Conservation (phyloP, 1,284 basidiomycete genomes). For the Rhodotorula sp. region DNA sequence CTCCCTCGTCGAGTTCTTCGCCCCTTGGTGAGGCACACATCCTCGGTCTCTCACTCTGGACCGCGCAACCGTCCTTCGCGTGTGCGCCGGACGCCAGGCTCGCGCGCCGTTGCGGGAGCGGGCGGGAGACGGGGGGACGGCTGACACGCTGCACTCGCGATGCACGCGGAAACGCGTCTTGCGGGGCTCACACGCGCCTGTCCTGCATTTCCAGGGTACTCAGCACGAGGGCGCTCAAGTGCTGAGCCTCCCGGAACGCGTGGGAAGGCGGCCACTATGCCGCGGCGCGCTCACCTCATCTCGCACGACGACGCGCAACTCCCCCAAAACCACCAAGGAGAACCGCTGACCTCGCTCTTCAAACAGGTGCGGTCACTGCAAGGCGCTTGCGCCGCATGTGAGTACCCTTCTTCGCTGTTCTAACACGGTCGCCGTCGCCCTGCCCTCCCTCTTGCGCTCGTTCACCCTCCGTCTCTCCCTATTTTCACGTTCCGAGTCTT, state of each 20-base stretch:
- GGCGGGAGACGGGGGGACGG: too few species aligned
- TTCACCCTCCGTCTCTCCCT: too few species aligned
- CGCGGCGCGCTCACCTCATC: not conserved
- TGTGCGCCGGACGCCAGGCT: not conserved
- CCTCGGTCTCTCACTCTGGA: not conserved
- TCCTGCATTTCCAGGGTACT: too few species aligned
- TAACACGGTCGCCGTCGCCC: not conserved
- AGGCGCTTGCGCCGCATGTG: conserved; percentile 48
- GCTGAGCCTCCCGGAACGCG: not conserved
- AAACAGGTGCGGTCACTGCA: conserved; percentile 7
- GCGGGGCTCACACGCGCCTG: too few species aligned
- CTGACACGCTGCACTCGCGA: not conserved
- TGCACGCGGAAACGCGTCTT: not conserved
- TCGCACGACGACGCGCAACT: not conserved
- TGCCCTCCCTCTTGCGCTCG: too few species aligned
- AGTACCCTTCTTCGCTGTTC: not conserved
- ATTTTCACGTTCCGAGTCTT: conserved; percentile 41
- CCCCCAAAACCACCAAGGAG: not conserved
- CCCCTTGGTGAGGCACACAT: conserved; percentile 67
- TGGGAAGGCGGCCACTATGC: not conserved
- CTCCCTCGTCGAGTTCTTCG: conserved; percentile 94
- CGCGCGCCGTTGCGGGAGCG: too few species aligned
- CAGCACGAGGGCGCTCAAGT: not conserved
- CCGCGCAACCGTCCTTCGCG: not conserved
- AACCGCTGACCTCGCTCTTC: not conserved